Base-by-base conservation (phyloP, 2,329 filamentous ascomycete genomes). In the Xylaria multiplex region DNA sequence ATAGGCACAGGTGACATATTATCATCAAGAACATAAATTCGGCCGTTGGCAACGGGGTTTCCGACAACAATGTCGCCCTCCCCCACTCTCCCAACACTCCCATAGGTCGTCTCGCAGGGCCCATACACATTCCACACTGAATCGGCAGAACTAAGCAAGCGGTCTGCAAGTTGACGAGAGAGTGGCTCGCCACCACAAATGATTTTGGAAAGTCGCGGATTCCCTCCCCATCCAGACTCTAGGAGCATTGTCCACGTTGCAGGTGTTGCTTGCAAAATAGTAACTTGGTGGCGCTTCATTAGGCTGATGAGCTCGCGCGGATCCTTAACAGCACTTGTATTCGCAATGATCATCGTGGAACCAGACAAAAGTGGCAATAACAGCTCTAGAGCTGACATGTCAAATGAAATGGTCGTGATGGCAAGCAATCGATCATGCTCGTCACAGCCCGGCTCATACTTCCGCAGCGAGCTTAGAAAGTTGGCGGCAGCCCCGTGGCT, bases 1-100 rank as follows among this genome's bases (percentile, higher is more conserved):
- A 75, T 55, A 0, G 83, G 80, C 4, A 81, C 74, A 0, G 78
- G 75, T 19, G 77, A 64, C 49, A 75, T 70, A 6, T 79, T 57
- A 11, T 74, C 67, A 63, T 82, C 81, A 0, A 84, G 59, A 27
- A 85, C 76, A 67, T 80, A 83, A 24, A 79, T 68, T 0, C 70
- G 68, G 54, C 76, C 77, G 67, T 82, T 82, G 3, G 65, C 62
- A 30, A 76, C 65, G 13, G 74, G 74, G 9, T 65, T 62, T 52
- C 75, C 75, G 56, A 76, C 71, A 6, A 75, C 60, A 58, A 71
- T 70, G 9, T 73, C 52, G 24, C 65, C 74, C 27, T 58, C 30
- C 3, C 66, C 22, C 13, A 77, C 72, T 61, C 54, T 72, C 70
- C 74, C 73, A 13, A 73, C 70, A 48, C 70, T 74, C 24, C 64